phyloP scores from a whole-genome alignment of 495 filamentous ascomycete species.

The Penicillium riverlandense region DNA sequence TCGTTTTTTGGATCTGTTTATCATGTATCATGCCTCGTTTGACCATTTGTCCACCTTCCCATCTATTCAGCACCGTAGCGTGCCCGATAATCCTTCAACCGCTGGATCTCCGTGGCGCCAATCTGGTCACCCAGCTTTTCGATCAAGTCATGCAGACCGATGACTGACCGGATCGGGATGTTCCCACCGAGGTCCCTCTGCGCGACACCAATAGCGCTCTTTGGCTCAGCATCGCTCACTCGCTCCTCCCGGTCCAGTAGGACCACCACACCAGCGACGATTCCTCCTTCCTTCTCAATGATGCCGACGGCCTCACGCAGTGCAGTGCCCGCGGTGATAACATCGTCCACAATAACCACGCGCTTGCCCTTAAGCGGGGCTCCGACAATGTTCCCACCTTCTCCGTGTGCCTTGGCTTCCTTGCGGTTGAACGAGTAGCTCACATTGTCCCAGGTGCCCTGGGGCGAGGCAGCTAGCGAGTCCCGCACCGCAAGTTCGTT shows the following conservation, averaged over 20 bases:
- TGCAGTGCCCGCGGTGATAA: slow-evolving; percentile 90
- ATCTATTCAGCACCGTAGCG: slow-evolving; percentile 48
- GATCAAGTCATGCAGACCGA: slow-evolving; percentile 71
- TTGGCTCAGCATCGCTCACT: slow-evolving; percentile 45
- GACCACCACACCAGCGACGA: slow-evolving; percentile 76
- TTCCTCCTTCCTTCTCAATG: slow-evolving; percentile 72
- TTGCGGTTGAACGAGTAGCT: slow-evolving; percentile 92
- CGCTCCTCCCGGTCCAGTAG: slow-evolving; percentile 86
- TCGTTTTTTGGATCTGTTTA: no score
- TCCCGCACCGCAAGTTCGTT: slow-evolving; percentile 63
- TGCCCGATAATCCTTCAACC: slow-evolving; percentile 69
- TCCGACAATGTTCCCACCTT: slow-evolving; percentile 87
- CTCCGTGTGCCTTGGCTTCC: slow-evolving; percentile 89
- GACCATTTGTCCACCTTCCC: no score
- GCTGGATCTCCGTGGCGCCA: slow-evolving; percentile 55
- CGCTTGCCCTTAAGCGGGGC: slow-evolving; percentile 74
- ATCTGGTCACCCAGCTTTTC: slow-evolving; percentile 44
- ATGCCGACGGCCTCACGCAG: slow-evolving; percentile 85
- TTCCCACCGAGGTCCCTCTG: slow-evolving; percentile 51
- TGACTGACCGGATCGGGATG: slow-evolving; percentile 41
- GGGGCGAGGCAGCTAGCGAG: slow-evolving; percentile 21
- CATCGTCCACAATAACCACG: slow-evolving; percentile 89
- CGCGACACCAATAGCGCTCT: slow-evolving; percentile 75
- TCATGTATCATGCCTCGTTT: no score
- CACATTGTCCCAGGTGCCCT: slow-evolving; percentile 37